A percentile compares a stretch with the other conserved stretches of the same genome.
These are phyloP conservation scores for Stagonosporopsis rhizophila DNA, from an alignment of 2,329 filamentous ascomycete genomes.

Conservation along the genomic window DNA sequence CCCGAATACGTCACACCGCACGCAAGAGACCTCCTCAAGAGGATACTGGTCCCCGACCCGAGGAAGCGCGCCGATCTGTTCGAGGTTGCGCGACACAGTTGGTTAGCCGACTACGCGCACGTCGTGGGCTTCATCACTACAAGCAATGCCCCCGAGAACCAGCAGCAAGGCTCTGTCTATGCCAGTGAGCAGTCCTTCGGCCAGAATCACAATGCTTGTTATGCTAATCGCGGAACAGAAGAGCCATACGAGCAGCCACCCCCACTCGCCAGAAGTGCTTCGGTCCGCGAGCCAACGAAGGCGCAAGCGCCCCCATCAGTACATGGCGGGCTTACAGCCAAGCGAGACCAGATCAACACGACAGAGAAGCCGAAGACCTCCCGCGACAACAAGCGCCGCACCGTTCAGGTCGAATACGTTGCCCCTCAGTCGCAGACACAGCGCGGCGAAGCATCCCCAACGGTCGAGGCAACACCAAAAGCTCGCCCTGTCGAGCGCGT, in stretches of 20 bases:
- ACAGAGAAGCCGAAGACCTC: conserved; percentile 68
- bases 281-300: conserved; percentile 86
- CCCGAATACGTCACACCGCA: conserved; percentile 99
- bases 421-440: conserved; percentile 86
- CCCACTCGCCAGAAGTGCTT: conserved; percentile 81
- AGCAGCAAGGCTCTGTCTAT: conserved; percentile 74
- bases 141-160: conserved; percentile 78
- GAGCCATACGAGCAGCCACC: conserved; percentile 67
- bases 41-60: conserved; percentile 94
- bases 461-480: conserved; percentile 50
- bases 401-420: conserved; percentile 97
- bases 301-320: conserved; percentile 57
- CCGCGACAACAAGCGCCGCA: conserved; percentile 89
- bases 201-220: background rate
- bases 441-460: conserved; percentile 65
- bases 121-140: conserved; percentile 97
- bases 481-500: conserved; percentile 60
- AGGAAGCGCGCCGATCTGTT: conserved; percentile 94
- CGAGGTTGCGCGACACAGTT: conserved; percentile 96
- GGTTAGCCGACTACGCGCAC: conserved; percentile 96
- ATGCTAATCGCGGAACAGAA: conserved; percentile 44
- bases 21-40: conserved; percentile 86
- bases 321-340: conserved; percentile 69
- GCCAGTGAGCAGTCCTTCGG: conserved; percentile 51
- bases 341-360: conserved; percentile 76